A percentile compares a stretch with the other conserved stretches of the same genome.
phyloP scores from a whole-genome alignment of 331 rosid genomes.

The Malus hybrid region DNA sequence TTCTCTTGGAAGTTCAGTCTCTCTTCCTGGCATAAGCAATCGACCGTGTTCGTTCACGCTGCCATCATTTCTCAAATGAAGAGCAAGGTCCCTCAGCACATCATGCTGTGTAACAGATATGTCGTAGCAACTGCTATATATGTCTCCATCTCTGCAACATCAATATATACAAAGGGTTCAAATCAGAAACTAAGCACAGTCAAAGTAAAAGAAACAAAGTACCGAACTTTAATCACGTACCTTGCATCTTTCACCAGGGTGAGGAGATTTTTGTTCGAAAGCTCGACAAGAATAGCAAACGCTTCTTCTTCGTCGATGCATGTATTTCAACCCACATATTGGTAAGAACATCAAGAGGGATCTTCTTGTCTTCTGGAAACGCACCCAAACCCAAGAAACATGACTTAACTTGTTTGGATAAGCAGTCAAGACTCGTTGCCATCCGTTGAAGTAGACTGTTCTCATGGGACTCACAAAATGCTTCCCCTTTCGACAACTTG shows the following conservation, averaged over 20 bases:
- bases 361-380: conserved; percentile 80
- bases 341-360: conserved; percentile 72
- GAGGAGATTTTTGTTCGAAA: conserved; percentile 40
- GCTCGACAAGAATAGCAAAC: conserved; percentile 66
- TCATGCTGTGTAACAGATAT: conserved; percentile 49
- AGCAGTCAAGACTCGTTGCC: conserved; percentile 56
- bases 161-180: too few relatives aligned
- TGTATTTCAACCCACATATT: conserved; percentile 83
- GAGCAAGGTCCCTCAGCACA: conserved; percentile 79
- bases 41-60: conserved; percentile 34
- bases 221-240: too few relatives aligned
- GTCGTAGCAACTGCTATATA: too few relatives aligned
- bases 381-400: conserved; percentile 82
- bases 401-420: conserved; percentile 45
- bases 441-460: conserved; percentile 50
- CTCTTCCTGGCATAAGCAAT: conserved; percentile 73
- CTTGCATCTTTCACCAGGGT: too few relatives aligned
- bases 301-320: conserved; percentile 57
- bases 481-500: conserved; percentile 63
- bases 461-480: conserved; percentile 69
- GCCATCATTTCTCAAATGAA: conserved; percentile 42
- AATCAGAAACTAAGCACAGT: too few relatives aligned
- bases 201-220: too few relatives aligned
- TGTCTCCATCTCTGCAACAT: too few relatives aligned
- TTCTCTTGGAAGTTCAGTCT: conserved; percentile 58